Conservation (phyloP, 1,284 basidiomycete species). For the Cutaneotrichosporon cyanovorans region DNA sequence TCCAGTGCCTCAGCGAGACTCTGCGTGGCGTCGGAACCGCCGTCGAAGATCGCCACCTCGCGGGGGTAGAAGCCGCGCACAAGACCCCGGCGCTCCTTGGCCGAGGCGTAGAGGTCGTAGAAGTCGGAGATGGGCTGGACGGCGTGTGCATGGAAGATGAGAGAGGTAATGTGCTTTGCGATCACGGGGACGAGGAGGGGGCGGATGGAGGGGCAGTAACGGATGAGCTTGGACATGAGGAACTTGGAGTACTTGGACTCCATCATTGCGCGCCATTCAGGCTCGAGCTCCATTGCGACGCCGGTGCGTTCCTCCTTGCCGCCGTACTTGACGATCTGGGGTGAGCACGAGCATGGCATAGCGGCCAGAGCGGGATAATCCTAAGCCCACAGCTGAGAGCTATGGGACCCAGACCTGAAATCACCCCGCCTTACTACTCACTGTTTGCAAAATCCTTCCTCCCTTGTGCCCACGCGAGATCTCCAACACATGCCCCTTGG, state of each 20-base stretch:
- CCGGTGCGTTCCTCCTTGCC: conserved; percentile 67
- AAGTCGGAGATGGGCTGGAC: conserved; percentile 73
- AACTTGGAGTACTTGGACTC: conserved; percentile 90
- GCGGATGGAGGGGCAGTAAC: conserved; percentile 61
- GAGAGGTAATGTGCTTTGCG: conserved; percentile 60
- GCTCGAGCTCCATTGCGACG: conserved; percentile 71
- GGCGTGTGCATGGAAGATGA: conserved; percentile 75
- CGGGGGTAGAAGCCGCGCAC: conserved; percentile 81
- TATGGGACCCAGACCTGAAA: no score
- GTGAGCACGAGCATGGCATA: no score
- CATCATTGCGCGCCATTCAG: conserved; percentile 64
- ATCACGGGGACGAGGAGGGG: conserved; percentile 63
- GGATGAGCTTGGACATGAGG: conserved; percentile 72
- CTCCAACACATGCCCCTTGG: conserved; percentile 70
- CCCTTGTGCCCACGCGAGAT: conserved; percentile 85
- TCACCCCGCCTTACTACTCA: conserved; percentile 28
- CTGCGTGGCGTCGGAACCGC: conserved; percentile 49
- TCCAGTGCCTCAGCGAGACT: conserved; percentile 62
- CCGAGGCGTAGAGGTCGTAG: conserved; percentile 74
- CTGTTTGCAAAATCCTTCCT: conserved; percentile 75
- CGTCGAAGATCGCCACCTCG: conserved; percentile 70
- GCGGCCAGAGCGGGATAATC: not conserved
- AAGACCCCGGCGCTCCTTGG: conserved; percentile 68
- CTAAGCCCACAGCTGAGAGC: not conserved
- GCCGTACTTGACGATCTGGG: conserved; percentile 65